Evolutionary conservation across 2,329 filamentous ascomycete species (phyloP).

Genomic region (Diaporthe vexans): DNA sequence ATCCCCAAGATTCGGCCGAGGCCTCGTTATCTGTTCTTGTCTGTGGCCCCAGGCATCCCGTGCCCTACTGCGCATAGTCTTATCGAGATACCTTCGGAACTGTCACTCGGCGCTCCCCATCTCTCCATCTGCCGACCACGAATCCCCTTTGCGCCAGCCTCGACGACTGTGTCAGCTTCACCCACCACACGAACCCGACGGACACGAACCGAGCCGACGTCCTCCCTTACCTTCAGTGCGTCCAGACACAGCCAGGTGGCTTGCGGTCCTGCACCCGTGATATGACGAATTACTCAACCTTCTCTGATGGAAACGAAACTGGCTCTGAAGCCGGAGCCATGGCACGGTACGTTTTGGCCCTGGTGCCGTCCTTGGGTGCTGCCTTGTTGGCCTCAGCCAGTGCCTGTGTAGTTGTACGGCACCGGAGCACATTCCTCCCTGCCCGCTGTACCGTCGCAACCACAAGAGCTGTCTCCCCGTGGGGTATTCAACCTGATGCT

Average conservation of each 20-base stretch:
- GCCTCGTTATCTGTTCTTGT: neutral
- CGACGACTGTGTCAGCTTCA: conserved; percentile 1
- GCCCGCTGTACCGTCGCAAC: neutral
- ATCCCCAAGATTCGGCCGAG: conserved; percentile 5
- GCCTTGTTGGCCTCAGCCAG: neutral
- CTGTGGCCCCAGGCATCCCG: conserved; percentile 2
- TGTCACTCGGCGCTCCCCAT: neutral
- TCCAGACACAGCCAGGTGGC: conserved; percentile 18
- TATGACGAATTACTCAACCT: conserved; percentile 70
- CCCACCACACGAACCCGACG: neutral
- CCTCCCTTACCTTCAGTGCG: neutral
- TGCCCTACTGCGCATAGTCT: neutral
- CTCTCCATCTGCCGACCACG: neutral
- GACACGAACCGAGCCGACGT: neutral
- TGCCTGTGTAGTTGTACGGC: neutral
- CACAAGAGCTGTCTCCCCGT: neutral
- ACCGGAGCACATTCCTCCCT: neutral
- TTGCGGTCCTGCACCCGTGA: conserved; percentile 43
- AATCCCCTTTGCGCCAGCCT: neutral
- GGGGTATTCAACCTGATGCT: conserved; percentile 31
- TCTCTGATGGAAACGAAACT: conserved; percentile 63
- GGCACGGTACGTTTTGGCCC: conserved; percentile 57
- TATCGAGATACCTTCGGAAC: neutral
- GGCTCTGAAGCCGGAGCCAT: conserved; percentile 59
- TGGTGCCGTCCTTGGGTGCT: neutral